These are phyloP conservation scores for Suillus decipiens DNA, from an alignment of 768 basidiomycete genomes.

Conservation along the genomic window DNA sequence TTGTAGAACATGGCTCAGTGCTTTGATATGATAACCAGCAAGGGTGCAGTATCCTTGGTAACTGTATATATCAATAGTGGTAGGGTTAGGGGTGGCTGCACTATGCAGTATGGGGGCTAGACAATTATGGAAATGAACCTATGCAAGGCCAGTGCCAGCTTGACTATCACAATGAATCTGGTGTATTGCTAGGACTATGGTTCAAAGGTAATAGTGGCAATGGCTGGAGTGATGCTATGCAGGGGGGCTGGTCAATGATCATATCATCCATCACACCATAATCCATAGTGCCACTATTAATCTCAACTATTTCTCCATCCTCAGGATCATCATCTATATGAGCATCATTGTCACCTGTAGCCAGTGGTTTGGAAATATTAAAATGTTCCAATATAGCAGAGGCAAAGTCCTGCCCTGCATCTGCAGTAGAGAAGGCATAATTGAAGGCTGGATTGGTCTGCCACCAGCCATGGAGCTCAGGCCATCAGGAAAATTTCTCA, in stretches of 20 bases:
- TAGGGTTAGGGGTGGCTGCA: too few species aligned
- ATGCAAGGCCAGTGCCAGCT: too few species aligned
- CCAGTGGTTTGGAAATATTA: neutral
- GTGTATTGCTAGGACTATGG: neutral
- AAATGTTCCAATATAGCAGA: neutral
- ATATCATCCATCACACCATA: neutral
- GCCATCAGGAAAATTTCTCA: conserved; percentile 12
- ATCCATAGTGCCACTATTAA: neutral
- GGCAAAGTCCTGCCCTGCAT: conserved; percentile 11
- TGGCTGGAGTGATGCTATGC: too few species aligned
- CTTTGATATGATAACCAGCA: too few species aligned
- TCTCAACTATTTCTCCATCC: neutral
- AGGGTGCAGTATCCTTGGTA: too few species aligned
- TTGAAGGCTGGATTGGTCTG: conserved; percentile 8
- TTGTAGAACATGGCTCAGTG: too few species aligned
- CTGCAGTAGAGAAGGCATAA: neutral
- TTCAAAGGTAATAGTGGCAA: too few species aligned
- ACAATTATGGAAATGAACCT: too few species aligned
- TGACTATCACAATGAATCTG: too few species aligned
- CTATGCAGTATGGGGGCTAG: too few species aligned
- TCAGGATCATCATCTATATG: neutral
- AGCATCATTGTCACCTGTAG: neutral
- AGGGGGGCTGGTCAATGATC: neutral
- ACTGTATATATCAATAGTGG: too few species aligned
- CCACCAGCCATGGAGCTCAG: conserved; percentile 15